Evolutionary conservation across 2,329 filamentous ascomycete genomes (phyloP), one percentile per base, ranked within the genome.

Genomic region (Penicillium palitans): DNA sequence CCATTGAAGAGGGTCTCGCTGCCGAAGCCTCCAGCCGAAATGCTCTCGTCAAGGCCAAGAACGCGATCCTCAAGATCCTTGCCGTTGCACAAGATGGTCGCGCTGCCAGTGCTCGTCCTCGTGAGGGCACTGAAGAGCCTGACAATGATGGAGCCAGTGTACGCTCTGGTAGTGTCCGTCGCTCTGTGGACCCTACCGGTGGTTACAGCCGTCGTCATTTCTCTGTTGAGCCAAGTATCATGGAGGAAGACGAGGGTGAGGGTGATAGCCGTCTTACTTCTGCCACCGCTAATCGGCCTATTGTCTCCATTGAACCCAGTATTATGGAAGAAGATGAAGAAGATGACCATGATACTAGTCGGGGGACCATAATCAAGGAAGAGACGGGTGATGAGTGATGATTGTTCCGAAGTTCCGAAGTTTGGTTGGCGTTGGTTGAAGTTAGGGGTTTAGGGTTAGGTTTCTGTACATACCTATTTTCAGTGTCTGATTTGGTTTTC

Each of bases 71-170:
- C 21, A 78, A 78, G 63, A 68, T 78, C 21, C 62, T 78, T 19
- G 72, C 75, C 27, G 68, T 84, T 83, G 15, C 84, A 82, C 24
- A 84, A 82, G 68, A 74, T 27, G 60, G 63, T 44, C 70, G 72
- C 8, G 67, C 69, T 19, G 65, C 67, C 33, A 77, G 72, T 39
- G 66, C 64, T 2, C 63, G 70, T 31, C 69, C 68, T n/a, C 68
- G 72, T 6, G 73, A 73, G 25, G 70, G 68, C 24, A 71, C 67
- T 2, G 71, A 70, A 9, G 72, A 72, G 41, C 57, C 59, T 47
- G 72, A 71, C 31, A 72, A 62, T 24, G 72, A 74, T 55, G 60
- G 65, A 17, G 66, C 63, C 8, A 73, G 70, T 52, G 67, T 73
- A 35, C 69, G 71, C 33, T 73, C 71, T 10, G 64, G 55, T 17